A percentile compares a stretch with the other conserved stretches of the same genome.
phyloP scores from a whole-genome alignment of 306 rosid species.

The Cucurbita maxima region DNA sequence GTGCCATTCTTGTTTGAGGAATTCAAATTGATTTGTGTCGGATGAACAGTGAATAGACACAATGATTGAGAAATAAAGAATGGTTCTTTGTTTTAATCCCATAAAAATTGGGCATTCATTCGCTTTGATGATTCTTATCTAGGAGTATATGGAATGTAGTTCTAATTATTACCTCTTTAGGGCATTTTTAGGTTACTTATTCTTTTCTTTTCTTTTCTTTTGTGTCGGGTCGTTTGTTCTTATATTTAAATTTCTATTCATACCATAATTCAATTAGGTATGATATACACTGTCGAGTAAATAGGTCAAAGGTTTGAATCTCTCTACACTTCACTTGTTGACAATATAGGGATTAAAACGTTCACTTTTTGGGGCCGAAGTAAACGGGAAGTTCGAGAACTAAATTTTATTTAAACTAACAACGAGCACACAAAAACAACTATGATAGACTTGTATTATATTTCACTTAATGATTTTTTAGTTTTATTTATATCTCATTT shows the following conservation, averaged over 20 bases:
- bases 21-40: background rate
- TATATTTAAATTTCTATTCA: background rate
- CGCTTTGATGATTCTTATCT: background rate
- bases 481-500: no score
- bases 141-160: background rate
- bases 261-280: no score
- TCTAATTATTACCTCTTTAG: background rate
- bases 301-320: background rate
- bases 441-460: background rate
- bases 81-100: background rate
- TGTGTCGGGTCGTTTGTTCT: background rate
- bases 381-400: no score
- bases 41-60: background rate
- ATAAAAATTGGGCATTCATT: background rate
- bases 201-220: background rate
- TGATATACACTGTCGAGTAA: no score
- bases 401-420: no score
- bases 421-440: background rate
- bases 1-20: background rate
- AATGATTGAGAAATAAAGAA: background rate
- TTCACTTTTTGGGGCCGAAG: no score
- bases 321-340: background rate
- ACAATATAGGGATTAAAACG: no score
- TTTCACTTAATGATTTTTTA: background rate
- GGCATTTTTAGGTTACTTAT: background rate